A percentile compares a stretch with the other conserved stretches of the same genome.
These are phyloP conservation scores for Coemansia sp. DNA, from an alignment of 192 early-diverging fungal species.

Conservation along the genomic window DNA sequence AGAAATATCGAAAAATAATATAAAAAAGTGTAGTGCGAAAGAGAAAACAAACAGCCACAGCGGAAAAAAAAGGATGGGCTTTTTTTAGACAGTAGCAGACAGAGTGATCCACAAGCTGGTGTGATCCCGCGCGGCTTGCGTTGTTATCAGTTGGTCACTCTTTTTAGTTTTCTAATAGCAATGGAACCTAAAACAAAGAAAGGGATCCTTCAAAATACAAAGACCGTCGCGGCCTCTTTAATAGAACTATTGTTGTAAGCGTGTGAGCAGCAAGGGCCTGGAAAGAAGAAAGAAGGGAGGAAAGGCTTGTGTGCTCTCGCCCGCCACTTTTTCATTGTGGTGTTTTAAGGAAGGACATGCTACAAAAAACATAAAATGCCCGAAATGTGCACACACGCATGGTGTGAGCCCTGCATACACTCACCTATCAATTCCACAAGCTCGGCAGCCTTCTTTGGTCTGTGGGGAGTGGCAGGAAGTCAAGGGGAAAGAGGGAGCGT, in stretches of 20 bases:
- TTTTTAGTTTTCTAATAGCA: background rate
- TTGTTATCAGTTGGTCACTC: background rate
- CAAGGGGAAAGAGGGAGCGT: background rate
- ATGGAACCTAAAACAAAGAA: background rate
- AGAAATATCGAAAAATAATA: constrained; percentile 9
- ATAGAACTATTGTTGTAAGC: background rate
- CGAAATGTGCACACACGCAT: background rate
- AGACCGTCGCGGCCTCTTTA: background rate
- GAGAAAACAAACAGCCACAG: background rate
- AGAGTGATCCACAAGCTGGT: background rate
- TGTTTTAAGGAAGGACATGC: background rate
- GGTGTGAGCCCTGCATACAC: background rate
- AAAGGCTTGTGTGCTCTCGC: background rate
- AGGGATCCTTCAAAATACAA: background rate
- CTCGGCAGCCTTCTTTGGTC: background rate
- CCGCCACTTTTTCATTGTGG: background rate
- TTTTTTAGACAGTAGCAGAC: background rate
- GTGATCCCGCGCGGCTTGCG: background rate
- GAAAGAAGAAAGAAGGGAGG: background rate
- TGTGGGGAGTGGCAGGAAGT: background rate
- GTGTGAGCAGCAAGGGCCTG: background rate
- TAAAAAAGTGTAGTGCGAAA: constrained; percentile 4
- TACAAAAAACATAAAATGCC: background rate
- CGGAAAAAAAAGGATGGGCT: background rate
- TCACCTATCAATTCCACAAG: background rate